These are phyloP conservation scores for Meira nashicola DNA, from an alignment of 1,284 basidiomycete species.

Conservation along the genomic window DNA sequence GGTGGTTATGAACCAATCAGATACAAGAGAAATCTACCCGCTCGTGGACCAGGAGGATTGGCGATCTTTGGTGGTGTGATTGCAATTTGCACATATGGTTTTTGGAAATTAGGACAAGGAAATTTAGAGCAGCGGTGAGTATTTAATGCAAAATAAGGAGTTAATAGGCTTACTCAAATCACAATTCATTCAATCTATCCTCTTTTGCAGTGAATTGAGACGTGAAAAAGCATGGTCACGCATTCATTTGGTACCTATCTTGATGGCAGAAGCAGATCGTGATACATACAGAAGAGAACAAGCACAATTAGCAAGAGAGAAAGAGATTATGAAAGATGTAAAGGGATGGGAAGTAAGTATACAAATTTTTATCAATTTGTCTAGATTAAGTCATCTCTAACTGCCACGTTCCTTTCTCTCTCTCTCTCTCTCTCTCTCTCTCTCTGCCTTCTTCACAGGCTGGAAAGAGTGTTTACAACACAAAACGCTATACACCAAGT, in stretches of 20 bases:
- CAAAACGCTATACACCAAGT: slow-evolving; percentile 68
- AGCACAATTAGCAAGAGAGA: slow-evolving; percentile 75
- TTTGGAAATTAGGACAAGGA: slow-evolving; percentile 83
- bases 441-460: slow-evolving; percentile 60
- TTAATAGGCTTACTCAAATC: too few relatives aligned
- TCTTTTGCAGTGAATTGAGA: slow-evolving; percentile 70
- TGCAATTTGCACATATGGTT: slow-evolving; percentile 81
- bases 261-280: slow-evolving; percentile 84
- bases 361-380: not conserved
- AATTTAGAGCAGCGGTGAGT: slow-evolving; percentile 87
- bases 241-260: slow-evolving; percentile 84
- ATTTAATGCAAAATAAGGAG: not conserved
- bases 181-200: too few relatives aligned
- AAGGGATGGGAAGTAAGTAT: slow-evolving; percentile 66
- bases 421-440: not conserved
- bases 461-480: slow-evolving; percentile 81
- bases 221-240: slow-evolving; percentile 93
- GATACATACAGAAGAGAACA: slow-evolving; percentile 77
- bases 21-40: slow-evolving; percentile 93
- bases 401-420: not conserved
- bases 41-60: slow-evolving; percentile 81
- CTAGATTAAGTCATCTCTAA: not conserved
- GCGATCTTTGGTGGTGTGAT: slow-evolving; percentile 79
- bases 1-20: slow-evolving; percentile 89
- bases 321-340: slow-evolving; percentile 93